phyloP scores from a whole-genome alignment of 2,329 filamentous ascomycete genomes.

The Monosporascus sp. region DNA sequence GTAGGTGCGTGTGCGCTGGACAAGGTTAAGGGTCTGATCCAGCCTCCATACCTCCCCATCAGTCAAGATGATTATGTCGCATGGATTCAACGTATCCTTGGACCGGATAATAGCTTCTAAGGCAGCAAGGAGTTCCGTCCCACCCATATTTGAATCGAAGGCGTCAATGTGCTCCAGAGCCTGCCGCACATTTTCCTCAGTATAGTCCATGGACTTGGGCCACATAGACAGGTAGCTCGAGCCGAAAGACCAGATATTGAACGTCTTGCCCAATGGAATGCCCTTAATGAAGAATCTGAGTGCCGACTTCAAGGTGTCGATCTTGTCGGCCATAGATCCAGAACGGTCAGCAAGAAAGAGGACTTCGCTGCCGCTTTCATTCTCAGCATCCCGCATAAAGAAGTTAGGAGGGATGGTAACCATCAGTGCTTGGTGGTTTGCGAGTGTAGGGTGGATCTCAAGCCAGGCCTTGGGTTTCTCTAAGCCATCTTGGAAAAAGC shows the following conservation, averaged over 20 bases:
- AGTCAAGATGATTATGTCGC: constrained; percentile 49
- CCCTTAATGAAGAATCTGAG: constrained; percentile 54
- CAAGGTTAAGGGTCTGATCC: constrained; percentile 37
- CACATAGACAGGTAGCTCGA: constrained; percentile 10
- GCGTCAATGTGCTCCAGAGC: too few species aligned
- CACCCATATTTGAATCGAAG: constrained; percentile 43
- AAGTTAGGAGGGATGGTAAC: constrained; percentile 16
- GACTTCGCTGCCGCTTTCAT: constrained; percentile 6
- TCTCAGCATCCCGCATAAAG: constrained; percentile 2
- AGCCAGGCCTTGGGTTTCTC: constrained; percentile 16
- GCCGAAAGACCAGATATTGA: constrained; percentile 52
- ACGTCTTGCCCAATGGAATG: constrained; percentile 29
- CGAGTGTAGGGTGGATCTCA: constrained; percentile 17
- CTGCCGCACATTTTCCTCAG: too few species aligned
- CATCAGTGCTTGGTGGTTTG: constrained; percentile 20
- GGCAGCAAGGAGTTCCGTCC: constrained; percentile 46
- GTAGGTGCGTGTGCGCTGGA: constrained; percentile 36
- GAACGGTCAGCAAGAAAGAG: constrained; percentile 23
- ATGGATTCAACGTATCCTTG: constrained; percentile 33
- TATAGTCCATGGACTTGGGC: constrained; percentile 9
- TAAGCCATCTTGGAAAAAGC: not conserved
- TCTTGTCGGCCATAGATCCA: constrained; percentile 39
- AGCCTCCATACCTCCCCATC: constrained; percentile 51
- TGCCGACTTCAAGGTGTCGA: constrained; percentile 40
- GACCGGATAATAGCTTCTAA: constrained; percentile 38